Base-by-base conservation (phyloP, 129 eudicot species). In the Artemisia annua region DNA sequence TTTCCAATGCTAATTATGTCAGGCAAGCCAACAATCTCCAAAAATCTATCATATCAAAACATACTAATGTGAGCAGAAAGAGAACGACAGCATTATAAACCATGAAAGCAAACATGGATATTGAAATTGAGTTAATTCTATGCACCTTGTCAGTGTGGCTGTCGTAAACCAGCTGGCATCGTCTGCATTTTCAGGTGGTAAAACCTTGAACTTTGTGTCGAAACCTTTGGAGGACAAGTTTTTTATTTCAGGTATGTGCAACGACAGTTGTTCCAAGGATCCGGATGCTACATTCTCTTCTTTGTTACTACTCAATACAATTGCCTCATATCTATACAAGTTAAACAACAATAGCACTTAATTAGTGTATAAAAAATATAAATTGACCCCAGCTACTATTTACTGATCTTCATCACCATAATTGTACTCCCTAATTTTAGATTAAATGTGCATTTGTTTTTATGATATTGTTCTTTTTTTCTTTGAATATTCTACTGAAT, bases 121-220 rank as follows among this genome's bases (percentile, higher is more conserved):
- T 8, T 30, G 63, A 35, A 48, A 48, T 48, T 30, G 48, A 76
- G 63, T 28, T 28, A 10, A 71, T 68, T 19, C 65, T 24, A 75
- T 50, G 69, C 50, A 95, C 99, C 99, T 95, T 60, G 67, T 78
- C 60, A 95, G 71, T 69, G 90, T 88, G 58, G 91, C 49, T 73
- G 76, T 85, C 62, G 91, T 90, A 81, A 95, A 95, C 96, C 99
- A 95, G 54, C 71, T 43, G 17, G 55, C 63, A 68, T 75, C 83
- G 43, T 53, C 55, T 43, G 49, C 63, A 53, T 30, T 82, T 15
- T 74, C 77, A 3, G 91, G 87, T 12, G 83, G 80, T 49, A 77
- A 77, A 69, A 95, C 76, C 81, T 70, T 88, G 67, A 88, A 86
- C 49, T 70, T 83, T 20, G 79, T 83, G 78, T 72, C 56, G 14